These are phyloP conservation scores for Candolleomyces eurysporus DNA, from an alignment of 768 basidiomycete species.

Conservation along the genomic window DNA sequence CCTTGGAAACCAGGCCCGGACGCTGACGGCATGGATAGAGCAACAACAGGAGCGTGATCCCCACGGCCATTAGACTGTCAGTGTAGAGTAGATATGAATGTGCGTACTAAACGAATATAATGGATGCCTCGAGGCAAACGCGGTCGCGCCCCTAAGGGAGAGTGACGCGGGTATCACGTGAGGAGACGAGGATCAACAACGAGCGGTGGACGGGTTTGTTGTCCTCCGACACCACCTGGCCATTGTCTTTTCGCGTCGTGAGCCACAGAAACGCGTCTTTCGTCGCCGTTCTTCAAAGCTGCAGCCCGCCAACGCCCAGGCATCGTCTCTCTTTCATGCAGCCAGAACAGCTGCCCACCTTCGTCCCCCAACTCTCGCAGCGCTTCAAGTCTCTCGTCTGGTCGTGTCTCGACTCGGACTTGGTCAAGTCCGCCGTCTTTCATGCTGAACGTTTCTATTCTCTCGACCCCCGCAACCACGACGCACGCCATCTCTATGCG, in stretches of 20 bases:
- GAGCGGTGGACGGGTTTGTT: not conserved
- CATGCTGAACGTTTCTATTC: slow-evolving; percentile 84
- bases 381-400: slow-evolving; percentile 75
- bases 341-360: slow-evolving; percentile 47
- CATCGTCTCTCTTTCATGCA: slow-evolving; percentile 42
- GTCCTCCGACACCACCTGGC: not conserved
- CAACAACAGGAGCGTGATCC: slow-evolving; percentile 68
- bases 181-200: not conserved
- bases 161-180: slow-evolving; percentile 4
- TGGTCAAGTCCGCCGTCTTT: slow-evolving; percentile 79
- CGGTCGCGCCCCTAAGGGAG: not conserved
- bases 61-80: slow-evolving; percentile 61
- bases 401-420: slow-evolving; percentile 81
- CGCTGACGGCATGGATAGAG: slow-evolving; percentile 43
- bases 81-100: not conserved
- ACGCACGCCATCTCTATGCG: slow-evolving; percentile 84
- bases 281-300: not conserved
- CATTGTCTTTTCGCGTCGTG: slow-evolving; percentile 2
- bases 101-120: not conserved
- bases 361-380: slow-evolving; percentile 58
- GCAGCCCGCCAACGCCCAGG: slow-evolving; percentile 1
- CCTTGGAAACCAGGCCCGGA: slow-evolving; percentile 10
- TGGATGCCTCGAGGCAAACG: not conserved
- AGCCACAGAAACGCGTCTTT: not conserved
- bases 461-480: slow-evolving; percentile 69